Base-by-base conservation (phyloP, 306 rosid genomes). In the Vachellia collinsii region DNA sequence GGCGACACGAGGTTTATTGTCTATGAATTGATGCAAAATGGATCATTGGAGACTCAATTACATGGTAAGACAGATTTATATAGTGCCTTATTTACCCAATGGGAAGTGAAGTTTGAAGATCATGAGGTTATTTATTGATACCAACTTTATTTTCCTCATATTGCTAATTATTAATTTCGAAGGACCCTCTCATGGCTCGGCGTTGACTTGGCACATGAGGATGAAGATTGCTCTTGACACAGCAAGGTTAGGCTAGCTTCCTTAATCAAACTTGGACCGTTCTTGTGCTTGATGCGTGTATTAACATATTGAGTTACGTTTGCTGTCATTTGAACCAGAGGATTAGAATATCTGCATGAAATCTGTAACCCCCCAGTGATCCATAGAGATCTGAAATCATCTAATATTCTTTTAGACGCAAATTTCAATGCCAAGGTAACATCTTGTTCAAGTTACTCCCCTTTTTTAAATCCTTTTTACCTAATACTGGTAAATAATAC, bases 361-460 rank as follows among this genome's bases (percentile, higher is more conserved):
- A 91, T 88, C 88, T 96, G 97, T 88, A 82, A 77, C 77, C 99
- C 98, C 48, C 38, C 89, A 16, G 97, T 96, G 81, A 96, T 96
- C 84, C 99, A 93, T 87, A 92, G 99, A 93, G 99, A 96, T 91
- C 94, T 96, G 93, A 96, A 96, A 91, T 88, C 99, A 70, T 96
- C 99, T 82, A 93, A 96, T 96, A 96, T 96, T 89, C 99, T 96
- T 78, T 93, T 96, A 78, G 99, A 96, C 84, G 85, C 91, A 85
- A 85, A 88, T 90, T 93, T 96, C 92, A 93, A 89, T 83, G 97
- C 99, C 77, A 96, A 96, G 93, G 99, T 96, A 85, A 61, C 77
- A 70, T 74, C 63, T 72, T 73, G 69, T 76, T 79, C 76, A 79
- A 79, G 63, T 56, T 72, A 11, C 17, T 79, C 22, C 6, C 22